Conservation (phyloP, 345 rosid genomes). For the Acer negundo region DNA sequence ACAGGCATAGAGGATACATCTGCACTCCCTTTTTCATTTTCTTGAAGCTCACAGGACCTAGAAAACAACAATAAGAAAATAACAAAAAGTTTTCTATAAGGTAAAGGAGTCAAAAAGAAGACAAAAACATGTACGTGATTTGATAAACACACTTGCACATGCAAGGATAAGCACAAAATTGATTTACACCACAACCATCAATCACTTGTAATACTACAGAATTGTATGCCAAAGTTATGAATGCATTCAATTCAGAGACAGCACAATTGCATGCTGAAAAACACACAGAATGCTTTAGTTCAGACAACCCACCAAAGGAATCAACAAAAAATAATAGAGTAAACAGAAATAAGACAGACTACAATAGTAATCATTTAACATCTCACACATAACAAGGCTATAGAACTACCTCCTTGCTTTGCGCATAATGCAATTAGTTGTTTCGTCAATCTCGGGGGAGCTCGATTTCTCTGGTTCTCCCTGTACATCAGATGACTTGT, state of each 20-base stretch:
- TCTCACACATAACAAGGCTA: conserved; percentile 10
- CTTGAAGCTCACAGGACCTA: conserved; percentile 48
- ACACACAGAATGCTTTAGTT: not conserved
- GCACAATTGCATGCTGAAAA: not conserved
- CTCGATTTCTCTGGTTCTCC: conserved; percentile 26
- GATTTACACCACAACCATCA: conserved; percentile 1
- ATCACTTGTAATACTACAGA: not conserved
- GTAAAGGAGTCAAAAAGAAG: not conserved
- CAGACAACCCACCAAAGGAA: not conserved
- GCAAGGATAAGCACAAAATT: not conserved
- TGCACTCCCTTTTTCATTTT: conserved; percentile 36
- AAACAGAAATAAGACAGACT: conserved; percentile 2
- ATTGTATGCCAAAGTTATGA: not conserved
- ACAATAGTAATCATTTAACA: not conserved
- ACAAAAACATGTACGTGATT: not conserved
- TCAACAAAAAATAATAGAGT: not conserved
- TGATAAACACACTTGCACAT: not conserved
- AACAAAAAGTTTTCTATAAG: conserved; percentile 13
- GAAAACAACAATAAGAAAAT: conserved; percentile 23
- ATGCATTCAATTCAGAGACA: not conserved
- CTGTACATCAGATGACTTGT: conserved; percentile 26
- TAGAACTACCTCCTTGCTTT: conserved; percentile 42
- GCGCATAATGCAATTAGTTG: conserved; percentile 15
- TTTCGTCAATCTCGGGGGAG: conserved; percentile 30
- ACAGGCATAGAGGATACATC: conserved; percentile 40